Base-by-base conservation (phyloP, 1,284 basidiomycete genomes). In the Lentinula novae-zelandiae region DNA sequence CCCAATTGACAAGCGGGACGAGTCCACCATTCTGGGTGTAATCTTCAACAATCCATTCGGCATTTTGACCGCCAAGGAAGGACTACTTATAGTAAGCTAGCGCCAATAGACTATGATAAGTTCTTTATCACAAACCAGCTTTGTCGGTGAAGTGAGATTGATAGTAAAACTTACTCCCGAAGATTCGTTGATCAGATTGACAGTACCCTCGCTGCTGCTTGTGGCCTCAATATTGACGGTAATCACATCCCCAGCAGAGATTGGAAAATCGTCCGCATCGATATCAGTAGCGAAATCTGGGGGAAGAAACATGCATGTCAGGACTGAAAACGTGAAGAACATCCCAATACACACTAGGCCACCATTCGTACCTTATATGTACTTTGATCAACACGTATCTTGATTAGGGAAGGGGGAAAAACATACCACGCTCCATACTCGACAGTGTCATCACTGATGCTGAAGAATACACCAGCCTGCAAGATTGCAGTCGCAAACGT, bases 41-140 rank as follows among this genome's bases (percentile, higher is more conserved):
- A 22, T 53, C 52, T 17, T 53, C 52, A 5, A 53, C 34, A n/a
- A 53, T 53, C 52, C 52, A 53, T 63, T 73, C 71, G 3, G 71
- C 72, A 60, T 74, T 69, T 62, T 73, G 61, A 65, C 72, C 64
- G 68, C 74, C 75, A 55, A 77, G 73, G 36, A 68, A 20, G 27
- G 44, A 34, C 57, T 58, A 31, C 53, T 46, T 4, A 27, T 27
- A 4, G 3, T 27, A 2, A 27, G 27, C 27, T 27, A 27, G 27
- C 27, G 27, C 27, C 27, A 27, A 27, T 27, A 27, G 27, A 27
- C 27, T 0, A 27, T 27, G 27, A 27, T 27, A 27, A 27, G 2
- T 27, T 27, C 27, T 27, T 27, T 27, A 27, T 27, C 44, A 60
- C 42, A 51, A 38, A 54, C 60, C 5, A 46, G 34, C 7, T 39